Percentiles rank a stretch among this genome's conserved stretches.
Conservation (phyloP, 257 asterid species). For the Lantana camara region DNA sequence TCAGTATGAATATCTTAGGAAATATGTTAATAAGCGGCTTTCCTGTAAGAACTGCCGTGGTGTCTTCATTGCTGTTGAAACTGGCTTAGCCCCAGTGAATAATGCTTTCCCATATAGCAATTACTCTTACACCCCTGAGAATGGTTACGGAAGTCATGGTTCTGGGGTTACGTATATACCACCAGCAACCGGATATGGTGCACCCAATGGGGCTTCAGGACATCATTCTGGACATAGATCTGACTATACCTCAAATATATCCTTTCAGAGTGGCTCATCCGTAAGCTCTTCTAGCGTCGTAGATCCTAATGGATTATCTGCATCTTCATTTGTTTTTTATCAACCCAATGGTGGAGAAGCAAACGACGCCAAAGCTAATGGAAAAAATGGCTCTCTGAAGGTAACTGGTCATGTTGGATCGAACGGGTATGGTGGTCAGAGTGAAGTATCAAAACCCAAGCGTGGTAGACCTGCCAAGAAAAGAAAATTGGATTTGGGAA, state of each 20-base stretch:
- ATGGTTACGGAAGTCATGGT: conserved; percentile 70
- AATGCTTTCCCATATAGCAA: conserved; percentile 57
- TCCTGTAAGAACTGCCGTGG: conserved; percentile 82
- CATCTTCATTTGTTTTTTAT: conserved; percentile 36
- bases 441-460: conserved; percentile 38
- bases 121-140: conserved; percentile 59
- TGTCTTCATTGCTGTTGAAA: conserved; percentile 70
- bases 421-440: conserved; percentile 30
- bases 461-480: conserved; percentile 61
- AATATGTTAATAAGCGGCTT: conserved; percentile 62
- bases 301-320: conserved; percentile 47
- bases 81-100: conserved; percentile 59
- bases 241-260: conserved; percentile 53
- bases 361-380: conserved; percentile 42
- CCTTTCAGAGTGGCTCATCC: conserved; percentile 50
- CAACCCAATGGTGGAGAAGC: conserved; percentile 45
- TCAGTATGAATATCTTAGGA: conserved; percentile 73
- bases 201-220: conserved; percentile 59
- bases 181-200: conserved; percentile 47
- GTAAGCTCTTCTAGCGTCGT: conserved; percentile 45
- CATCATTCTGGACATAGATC: conserved; percentile 59
- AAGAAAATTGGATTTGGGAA: conserved; percentile 47
- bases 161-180: conserved; percentile 58
- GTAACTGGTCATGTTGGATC: conserved; percentile 29
- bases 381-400: conserved; percentile 34